Percentiles rank a stretch among this genome's conserved stretches.
Conservation (phyloP, 306 rosid species). For the Hippophae rhamnoides region DNA sequence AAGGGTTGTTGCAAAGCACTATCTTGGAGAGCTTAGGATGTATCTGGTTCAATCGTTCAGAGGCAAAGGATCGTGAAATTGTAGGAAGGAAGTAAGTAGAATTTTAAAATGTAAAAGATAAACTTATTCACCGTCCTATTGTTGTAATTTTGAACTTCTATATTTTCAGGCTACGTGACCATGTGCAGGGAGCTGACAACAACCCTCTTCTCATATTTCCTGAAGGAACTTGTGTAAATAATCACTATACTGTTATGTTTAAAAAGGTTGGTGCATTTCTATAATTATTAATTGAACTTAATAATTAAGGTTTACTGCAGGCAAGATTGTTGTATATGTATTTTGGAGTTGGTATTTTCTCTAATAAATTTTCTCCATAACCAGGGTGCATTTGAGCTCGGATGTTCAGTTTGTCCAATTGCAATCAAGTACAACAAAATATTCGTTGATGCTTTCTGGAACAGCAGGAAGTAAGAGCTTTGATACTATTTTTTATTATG, state of each 20-base stretch:
- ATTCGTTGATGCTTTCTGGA: conserved; percentile 97
- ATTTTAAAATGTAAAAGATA: conserved; percentile 6
- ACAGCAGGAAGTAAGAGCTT: conserved; percentile 81
- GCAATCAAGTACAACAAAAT: conserved; percentile 97
- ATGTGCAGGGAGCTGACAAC: conserved; percentile 73
- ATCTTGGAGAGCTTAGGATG: conserved; percentile 92
- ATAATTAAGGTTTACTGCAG: not conserved
- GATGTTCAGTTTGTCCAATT: conserved; percentile 82
- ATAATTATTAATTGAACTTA: not conserved
- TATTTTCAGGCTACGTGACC: conserved; percentile 71
- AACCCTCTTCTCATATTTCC: conserved; percentile 98
- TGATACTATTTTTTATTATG: conserved; percentile 12
- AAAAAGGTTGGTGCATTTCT: conserved; percentile 56
- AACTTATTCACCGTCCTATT: conserved; percentile 8
- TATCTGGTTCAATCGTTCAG: conserved; percentile 89
- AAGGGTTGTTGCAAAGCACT: conserved; percentile 92
- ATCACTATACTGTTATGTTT: conserved; percentile 93
- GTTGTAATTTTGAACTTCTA: conserved; percentile 13
- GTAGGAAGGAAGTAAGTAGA: conserved; percentile 76
- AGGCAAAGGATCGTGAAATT: conserved; percentile 86
- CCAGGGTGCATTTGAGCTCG: conserved; percentile 91
- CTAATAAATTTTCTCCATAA: too few species aligned
- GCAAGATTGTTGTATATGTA: not conserved
- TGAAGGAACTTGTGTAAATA: conserved; percentile 97
- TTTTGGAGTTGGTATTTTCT: too few species aligned